phyloP scores from a whole-genome alignment of 1,284 basidiomycete genomes.

The Tilletiopsis washingtonensis region DNA sequence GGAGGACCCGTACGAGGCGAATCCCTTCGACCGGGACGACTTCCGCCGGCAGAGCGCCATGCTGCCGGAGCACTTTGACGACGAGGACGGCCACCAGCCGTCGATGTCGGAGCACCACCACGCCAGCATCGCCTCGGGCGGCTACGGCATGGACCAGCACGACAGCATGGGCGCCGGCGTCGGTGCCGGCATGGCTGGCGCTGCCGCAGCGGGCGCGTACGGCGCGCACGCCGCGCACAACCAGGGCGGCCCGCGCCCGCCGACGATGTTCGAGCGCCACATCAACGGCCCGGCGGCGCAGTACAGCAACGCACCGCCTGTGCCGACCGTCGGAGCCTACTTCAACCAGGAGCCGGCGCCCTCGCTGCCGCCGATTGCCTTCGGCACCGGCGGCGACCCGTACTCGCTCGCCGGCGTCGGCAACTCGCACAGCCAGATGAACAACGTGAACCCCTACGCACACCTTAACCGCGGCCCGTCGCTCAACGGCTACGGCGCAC shows the following conservation, averaged over 20 bases:
- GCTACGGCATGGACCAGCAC: conserved; percentile 7
- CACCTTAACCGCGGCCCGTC: conserved; percentile 30
- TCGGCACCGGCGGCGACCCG: conserved; percentile 30
- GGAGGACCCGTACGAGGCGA: conserved; percentile 42
- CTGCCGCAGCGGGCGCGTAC: conserved; percentile 14
- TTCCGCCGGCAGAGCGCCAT: conserved; percentile 44
- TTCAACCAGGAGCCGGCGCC: conserved; percentile 26
- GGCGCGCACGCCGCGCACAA: conserved; percentile 14
- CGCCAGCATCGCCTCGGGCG: background rate
- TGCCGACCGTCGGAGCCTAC: conserved; percentile 24
- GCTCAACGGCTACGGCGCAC: background rate
- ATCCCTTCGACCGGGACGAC: conserved; percentile 45
- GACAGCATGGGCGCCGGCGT: conserved; percentile 14
- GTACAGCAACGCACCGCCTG: background rate
- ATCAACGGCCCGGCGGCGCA: conserved; percentile 18
- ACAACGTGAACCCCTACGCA: conserved; percentile 38
- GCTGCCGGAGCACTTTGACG: conserved; percentile 42
- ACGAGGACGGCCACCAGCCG: conserved; percentile 28
- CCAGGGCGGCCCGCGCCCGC: conserved; percentile 44
- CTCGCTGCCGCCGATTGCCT: conserved; percentile 30
- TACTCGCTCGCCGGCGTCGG: conserved; percentile 33
- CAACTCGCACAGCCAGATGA: conserved; percentile 15
- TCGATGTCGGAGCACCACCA: conserved; percentile 32
- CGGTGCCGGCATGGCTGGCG: conserved; percentile 21
- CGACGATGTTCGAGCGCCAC: conserved; percentile 46